Evolutionary conservation across 2,329 filamentous ascomycete species (phyloP).

Genomic region (Diaporthe sp.): DNA sequence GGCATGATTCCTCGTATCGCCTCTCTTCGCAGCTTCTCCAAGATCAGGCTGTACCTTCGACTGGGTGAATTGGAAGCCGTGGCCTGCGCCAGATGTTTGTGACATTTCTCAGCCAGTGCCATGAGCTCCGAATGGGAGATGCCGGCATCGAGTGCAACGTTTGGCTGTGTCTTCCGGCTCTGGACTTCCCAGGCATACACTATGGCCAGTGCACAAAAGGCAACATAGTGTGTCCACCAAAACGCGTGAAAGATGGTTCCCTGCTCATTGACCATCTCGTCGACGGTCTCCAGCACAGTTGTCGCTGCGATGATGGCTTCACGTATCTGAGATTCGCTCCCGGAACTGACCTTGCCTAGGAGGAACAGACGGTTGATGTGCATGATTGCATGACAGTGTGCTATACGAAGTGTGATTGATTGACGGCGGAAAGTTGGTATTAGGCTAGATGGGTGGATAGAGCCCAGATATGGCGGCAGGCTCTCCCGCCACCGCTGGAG

Average conservation of each 20-base stretch:
- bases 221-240: slow-evolving; percentile 65
- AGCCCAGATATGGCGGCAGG: slow-evolving; percentile 55
- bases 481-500: slow-evolving; percentile 52
- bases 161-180: slow-evolving; percentile 33
- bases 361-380: slow-evolving; percentile 66
- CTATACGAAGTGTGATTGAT: slow-evolving; percentile 62
- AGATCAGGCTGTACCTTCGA: background rate
- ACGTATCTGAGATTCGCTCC: background rate
- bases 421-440: slow-evolving; percentile 59
- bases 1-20: slow-evolving; percentile 10
- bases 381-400: slow-evolving; percentile 65
- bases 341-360: slow-evolving; percentile 43
- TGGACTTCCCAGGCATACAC: slow-evolving; percentile 66
- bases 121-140: background rate
- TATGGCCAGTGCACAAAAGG: slow-evolving; percentile 64
- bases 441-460: slow-evolving; percentile 55
- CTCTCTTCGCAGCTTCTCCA: slow-evolving; percentile 6
- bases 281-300: background rate
- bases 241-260: slow-evolving; percentile 57
- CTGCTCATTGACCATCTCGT: slow-evolving; percentile 9
- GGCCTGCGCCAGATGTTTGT: slow-evolving; percentile 3
- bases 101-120: background rate
- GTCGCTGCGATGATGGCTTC: slow-evolving; percentile 6
- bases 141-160: background rate
- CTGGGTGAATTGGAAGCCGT: slow-evolving; percentile 10